Base-by-base conservation (phyloP, 495 filamentous ascomycete genomes). In the Arthonia radiata region DNA sequence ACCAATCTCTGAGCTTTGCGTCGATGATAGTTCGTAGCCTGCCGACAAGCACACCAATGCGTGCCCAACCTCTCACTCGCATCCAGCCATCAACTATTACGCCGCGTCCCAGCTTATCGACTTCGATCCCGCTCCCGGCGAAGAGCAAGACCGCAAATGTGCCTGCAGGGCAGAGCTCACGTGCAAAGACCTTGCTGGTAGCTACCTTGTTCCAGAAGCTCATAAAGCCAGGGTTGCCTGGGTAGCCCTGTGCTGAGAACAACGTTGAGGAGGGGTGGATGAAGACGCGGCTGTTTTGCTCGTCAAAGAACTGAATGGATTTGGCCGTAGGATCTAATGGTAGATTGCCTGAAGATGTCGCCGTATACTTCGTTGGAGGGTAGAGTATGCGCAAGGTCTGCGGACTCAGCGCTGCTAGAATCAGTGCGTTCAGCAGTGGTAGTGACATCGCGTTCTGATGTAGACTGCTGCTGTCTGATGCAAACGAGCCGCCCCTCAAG, bases 11-110 rank as follows among this genome's bases (percentile, higher is more conserved):
- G 32, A 97, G 60, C 19, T 86, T 55, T 37, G 67, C 62, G 44
- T 97, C 89, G 9, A 97, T 54, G 68, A 94, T 74, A 25, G 63
- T 68, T 31, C 89, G 56, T 26, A 97, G 46, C 27, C 81, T 57
- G 9, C 71, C 75, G 8, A 93, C 74, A 29, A 97, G 47, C 4
- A 91, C 83, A 7, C 86, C 86, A 28, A 97, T 82, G 13, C 89
- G 56, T 2, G 89, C 89, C 86, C 89, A 94, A 2, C 86, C 86
- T 4, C 81, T 61, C 13, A 94, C 50, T 17, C 76, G 58, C 18
- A 94, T 47, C 89, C 89, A 93, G 22, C 78, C 81, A 49, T 94
- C 89, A 4, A 97, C 78, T 9, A 93, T 51, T 2, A 97, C 52
- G 3, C 89, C 86, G 5, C 83, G 60, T 2, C 83, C 86, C 23